Evolutionary conservation across 192 early-diverging fungal species (phyloP), one percentile per base, ranked within the genome.

Genomic region (Allomyces javanicus): DNA sequence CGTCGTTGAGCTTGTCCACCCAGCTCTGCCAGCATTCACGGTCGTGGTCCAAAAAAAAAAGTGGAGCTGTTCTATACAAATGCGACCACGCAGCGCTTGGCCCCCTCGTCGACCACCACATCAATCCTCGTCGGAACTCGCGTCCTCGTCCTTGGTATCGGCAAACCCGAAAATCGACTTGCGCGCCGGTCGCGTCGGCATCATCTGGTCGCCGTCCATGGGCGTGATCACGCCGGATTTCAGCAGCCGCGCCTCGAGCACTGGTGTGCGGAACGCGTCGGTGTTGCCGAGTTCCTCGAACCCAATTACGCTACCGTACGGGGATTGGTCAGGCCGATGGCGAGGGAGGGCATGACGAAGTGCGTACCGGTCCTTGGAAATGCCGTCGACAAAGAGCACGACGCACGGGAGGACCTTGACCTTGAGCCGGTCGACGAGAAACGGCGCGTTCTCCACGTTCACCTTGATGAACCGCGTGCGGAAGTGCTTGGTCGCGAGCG

Each of bases 231-330:
- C 75, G 66, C 85, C 85, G 10, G 80, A 71, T 64, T 80, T 78
- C 22, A 74, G 74, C 26, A 86, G 74, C 55, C 90, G 78, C 44
- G 77, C 72, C 70, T 96, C 94, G 1, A 98, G 75, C 25, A 76
- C 65, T 21, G 82, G 72, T 1, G 93, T 95, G 26, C 80, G 74
- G 63, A 98, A 96, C 64, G 77, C 74, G 72, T 98, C 96, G 10
- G 76, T 83, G 68, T 89, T 91, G 23, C 92, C 93, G 17, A 98
- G 75, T 21, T 89, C 93, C 25, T 98, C 96, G 79, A 98, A 98
- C 0, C 96, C 96, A 67, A 95, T 70, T 25, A 93, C 64, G 23
- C 89, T 88, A 64, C 25, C 43, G n/a, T 40, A 23, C 21, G 27
- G 22, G 62, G 66, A 66, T 12, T 11, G 44, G 25, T 22, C 14